These are phyloP conservation scores for Calonectria hongkongensis DNA, from an alignment of 2,329 filamentous ascomycete species.

Conservation along the genomic window DNA sequence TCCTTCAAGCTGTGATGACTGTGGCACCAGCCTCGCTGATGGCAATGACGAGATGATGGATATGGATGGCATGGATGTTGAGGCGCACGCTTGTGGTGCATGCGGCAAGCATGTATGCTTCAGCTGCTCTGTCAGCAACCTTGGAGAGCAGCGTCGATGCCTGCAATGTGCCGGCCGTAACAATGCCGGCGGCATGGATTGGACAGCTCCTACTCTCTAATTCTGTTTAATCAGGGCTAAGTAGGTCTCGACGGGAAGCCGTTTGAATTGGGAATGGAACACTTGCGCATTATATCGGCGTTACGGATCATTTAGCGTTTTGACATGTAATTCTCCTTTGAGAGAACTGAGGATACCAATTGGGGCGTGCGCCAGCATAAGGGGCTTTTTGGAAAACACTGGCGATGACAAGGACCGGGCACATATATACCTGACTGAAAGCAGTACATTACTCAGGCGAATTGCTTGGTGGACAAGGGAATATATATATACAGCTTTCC, in stretches of 20 bases:
- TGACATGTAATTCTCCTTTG: neutral
- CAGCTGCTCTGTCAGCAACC: constrained; percentile 75
- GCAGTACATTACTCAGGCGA: neutral
- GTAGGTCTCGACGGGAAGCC: neutral
- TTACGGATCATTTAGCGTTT: constrained; percentile 36
- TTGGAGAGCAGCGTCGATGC: constrained; percentile 73
- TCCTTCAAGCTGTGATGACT: constrained; percentile 72
- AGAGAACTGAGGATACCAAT: constrained; percentile 44
- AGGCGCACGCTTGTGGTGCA: constrained; percentile 64
- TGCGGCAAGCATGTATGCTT: constrained; percentile 76
- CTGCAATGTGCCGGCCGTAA: constrained; percentile 69
- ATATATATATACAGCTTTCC: neutral
- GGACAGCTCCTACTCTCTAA: constrained; percentile 45
- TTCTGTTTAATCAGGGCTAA: constrained; percentile 46
- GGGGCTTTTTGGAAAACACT: neutral
- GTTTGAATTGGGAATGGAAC: constrained; percentile 3
- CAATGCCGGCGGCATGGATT: constrained; percentile 44
- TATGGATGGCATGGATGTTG: constrained; percentile 57
- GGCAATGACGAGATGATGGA: constrained; percentile 61
- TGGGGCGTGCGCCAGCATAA: neutral
- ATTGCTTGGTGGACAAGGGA: neutral
- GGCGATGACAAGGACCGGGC: neutral
- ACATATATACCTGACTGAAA: neutral
- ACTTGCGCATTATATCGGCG: constrained; percentile 31
- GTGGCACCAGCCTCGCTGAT: constrained; percentile 60